A percentile compares a stretch with the other conserved stretches of the same genome.
Evolutionary conservation across 2,329 filamentous ascomycete genomes (phyloP).

Genomic region (Emmonsia crescens): DNA sequence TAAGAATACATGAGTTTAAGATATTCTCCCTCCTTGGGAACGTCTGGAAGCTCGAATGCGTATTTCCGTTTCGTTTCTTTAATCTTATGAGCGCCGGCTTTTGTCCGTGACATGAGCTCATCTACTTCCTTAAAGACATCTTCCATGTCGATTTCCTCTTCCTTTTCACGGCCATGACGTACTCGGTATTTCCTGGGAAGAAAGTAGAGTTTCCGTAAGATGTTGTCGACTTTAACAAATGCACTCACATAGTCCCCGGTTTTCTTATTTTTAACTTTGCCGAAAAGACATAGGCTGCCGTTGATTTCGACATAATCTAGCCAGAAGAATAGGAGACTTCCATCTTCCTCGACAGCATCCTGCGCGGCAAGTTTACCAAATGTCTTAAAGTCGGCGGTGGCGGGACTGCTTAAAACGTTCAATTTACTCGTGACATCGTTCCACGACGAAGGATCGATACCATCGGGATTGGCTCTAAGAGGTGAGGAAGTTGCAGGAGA

Average conservation of each 20-base stretch:
- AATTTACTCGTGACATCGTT: constrained; percentile 76
- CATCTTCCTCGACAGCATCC: constrained; percentile 87
- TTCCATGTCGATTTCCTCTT: constrained; percentile 71
- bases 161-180: constrained; percentile 54
- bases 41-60: constrained; percentile 78
- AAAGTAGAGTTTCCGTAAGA: constrained; percentile 86
- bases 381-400: constrained; percentile 45
- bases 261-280: constrained; percentile 87
- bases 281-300: constrained; percentile 85
- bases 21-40: constrained; percentile 84
- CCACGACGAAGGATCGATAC: constrained; percentile 75
- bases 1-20: constrained; percentile 96
- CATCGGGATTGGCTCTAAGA: constrained; percentile 45
- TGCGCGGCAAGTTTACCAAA: constrained; percentile 74
- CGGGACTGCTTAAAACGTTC: constrained; percentile 69
- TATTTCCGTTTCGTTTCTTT: constrained; percentile 86
- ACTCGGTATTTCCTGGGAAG: constrained; percentile 61
- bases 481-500: constrained; percentile 70
- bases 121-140: constrained; percentile 89
- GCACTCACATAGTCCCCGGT: constrained; percentile 72
- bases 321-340: constrained; percentile 92
- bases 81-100: constrained; percentile 83
- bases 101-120: constrained; percentile 73
- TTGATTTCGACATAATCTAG: constrained; percentile 89
- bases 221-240: constrained; percentile 92